Conservation (phyloP, 768 basidiomycete species). For the Suillus ampliporus region DNA sequence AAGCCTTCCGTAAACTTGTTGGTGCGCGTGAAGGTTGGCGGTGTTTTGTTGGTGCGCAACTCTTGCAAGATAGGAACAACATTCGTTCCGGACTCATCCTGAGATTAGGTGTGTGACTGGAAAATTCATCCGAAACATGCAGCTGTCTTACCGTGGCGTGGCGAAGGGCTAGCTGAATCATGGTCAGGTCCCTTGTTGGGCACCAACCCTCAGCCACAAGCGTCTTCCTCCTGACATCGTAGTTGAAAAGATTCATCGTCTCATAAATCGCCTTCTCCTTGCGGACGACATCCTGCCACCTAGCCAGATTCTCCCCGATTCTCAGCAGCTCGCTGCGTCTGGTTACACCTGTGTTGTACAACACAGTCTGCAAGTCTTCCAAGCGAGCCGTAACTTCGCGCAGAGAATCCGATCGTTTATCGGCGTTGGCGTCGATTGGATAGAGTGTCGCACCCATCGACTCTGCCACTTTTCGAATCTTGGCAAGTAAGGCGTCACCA, state of each 20-base stretch:
- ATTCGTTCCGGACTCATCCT: conserved; percentile 91
- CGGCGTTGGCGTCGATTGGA: conserved; percentile 93
- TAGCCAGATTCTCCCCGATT: conserved; percentile 82
- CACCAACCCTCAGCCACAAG: conserved; percentile 98
- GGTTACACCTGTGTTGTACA: conserved; percentile 88
- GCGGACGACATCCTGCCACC: conserved; percentile 92
- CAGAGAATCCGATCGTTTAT: conserved; percentile 89
- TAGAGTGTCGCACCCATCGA: conserved; percentile 99
- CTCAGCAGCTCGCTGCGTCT: conserved; percentile 82
- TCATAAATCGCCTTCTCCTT: conserved; percentile 98
- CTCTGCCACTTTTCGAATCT: conserved; percentile 97
- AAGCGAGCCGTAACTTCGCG: conserved; percentile 87
- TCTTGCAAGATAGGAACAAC: conserved; percentile 93
- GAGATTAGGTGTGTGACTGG: conserved; percentile 9
- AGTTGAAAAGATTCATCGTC: conserved; percentile 94
- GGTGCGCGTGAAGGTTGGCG: conserved; percentile 93
- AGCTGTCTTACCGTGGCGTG: conserved; percentile 74
- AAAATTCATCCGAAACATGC: conserved; percentile 2
- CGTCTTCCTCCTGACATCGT: conserved; percentile 92
- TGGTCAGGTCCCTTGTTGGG: conserved; percentile 87
- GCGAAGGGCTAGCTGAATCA: conserved; percentile 85
- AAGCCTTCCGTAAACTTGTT: conserved; percentile 97
- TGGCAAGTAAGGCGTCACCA: conserved; percentile 87
- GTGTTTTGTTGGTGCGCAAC: conserved; percentile 85
- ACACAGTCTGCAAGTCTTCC: conserved; percentile 87